These are phyloP conservation scores for Dioscorea dumetorum DNA, from an alignment of 106 monocot genomes.

Conservation along the genomic window DNA sequence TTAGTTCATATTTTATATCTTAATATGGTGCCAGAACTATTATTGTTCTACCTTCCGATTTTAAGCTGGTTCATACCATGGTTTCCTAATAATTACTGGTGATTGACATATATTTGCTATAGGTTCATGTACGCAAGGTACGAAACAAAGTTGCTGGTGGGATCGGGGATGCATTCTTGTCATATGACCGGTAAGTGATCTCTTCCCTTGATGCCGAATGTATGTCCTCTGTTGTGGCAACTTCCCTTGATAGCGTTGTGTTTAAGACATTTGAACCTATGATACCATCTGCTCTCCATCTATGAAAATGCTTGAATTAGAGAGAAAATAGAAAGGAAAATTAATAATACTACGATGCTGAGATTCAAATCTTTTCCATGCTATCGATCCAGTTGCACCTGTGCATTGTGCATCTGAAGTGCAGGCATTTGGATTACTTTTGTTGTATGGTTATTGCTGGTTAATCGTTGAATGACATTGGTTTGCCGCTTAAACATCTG, in stretches of 20 bases:
- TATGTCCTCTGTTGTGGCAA: background rate
- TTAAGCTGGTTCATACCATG: too few relatives aligned
- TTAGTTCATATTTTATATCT: background rate
- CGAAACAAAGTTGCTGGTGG: slow-evolving; percentile 77
- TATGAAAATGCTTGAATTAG: background rate
- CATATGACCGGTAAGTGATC: slow-evolving; percentile 56
- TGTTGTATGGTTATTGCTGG: too few relatives aligned
- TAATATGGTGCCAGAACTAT: background rate
- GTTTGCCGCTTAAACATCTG: background rate
- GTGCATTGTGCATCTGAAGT: too few relatives aligned
- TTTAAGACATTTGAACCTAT: background rate
- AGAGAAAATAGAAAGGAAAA: background rate
- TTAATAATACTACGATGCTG: background rate
- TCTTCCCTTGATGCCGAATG: background rate
- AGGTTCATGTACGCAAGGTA: slow-evolving; percentile 87
- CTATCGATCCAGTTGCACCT: background rate
- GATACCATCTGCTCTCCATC: background rate
- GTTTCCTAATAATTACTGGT: too few relatives aligned
- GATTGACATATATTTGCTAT: background rate
- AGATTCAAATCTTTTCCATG: too few relatives aligned
- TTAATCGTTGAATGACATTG: background rate
- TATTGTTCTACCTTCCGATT: too few relatives aligned
- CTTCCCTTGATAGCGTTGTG: background rate
- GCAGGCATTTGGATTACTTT: too few relatives aligned
- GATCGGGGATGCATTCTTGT: slow-evolving; percentile 70